Conservation (phyloP, 192 early-diverging fungal species). For the Podochytrium sp. region DNA sequence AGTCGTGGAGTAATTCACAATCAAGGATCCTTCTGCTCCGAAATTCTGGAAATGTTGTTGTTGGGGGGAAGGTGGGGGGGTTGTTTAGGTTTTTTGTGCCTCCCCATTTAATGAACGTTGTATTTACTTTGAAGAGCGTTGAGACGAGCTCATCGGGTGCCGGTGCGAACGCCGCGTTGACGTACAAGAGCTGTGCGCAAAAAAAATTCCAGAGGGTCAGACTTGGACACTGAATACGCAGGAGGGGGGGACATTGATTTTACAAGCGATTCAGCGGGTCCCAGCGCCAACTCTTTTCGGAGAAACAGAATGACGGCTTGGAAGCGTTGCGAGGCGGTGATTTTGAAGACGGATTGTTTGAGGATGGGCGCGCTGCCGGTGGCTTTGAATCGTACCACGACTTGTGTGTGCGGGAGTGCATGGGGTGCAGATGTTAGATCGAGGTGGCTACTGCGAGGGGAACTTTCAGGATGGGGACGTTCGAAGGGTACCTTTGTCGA, state of each 20-base stretch:
- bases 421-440: not conserved
- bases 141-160: conserved; percentile 88
- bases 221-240: not conserved
- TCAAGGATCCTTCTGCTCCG: conserved; percentile 76
- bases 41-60: conserved; percentile 76
- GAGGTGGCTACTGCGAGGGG: not conserved
- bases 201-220: not conserved
- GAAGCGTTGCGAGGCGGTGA: conserved; percentile 81
- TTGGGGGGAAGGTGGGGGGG: too few species aligned
- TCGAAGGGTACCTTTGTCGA: not conserved
- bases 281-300: conserved; percentile 75
- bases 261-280: conserved; percentile 69
- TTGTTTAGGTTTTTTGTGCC: not conserved
- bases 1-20: conserved; percentile 90
- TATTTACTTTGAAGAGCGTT: conserved; percentile 81
- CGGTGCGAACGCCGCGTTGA: conserved; percentile 93
- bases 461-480: not conserved
- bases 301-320: conserved; percentile 84
- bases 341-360: conserved; percentile 85
- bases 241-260: not conserved
- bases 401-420: too few species aligned
- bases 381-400: conserved; percentile 83
- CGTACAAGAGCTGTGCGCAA: conserved; percentile 77
- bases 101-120: too few species aligned
- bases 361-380: conserved; percentile 91